phyloP scores from a whole-genome alignment of 2,329 filamentous ascomycete species.

The Talaromyces sp. region DNA sequence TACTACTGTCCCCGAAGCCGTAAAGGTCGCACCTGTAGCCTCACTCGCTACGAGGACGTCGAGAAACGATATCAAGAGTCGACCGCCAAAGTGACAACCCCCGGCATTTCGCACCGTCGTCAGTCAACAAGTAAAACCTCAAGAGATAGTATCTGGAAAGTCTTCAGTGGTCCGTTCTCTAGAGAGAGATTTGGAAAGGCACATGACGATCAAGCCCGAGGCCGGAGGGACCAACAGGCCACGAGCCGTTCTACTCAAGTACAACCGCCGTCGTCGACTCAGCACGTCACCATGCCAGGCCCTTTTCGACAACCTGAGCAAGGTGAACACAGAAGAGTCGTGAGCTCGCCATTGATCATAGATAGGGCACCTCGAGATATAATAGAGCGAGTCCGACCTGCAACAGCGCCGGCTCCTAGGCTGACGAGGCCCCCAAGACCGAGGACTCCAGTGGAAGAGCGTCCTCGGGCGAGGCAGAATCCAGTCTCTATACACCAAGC shows the following conservation, averaged over 20 bases:
- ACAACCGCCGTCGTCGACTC: neutral
- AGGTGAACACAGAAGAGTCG: neutral
- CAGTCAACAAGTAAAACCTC: neutral
- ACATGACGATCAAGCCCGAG: neutral
- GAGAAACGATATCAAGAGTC: constrained; percentile 17
- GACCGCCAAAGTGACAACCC: neutral
- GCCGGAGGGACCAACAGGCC: neutral
- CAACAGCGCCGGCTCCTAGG: neutral
- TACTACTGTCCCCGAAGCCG: constrained; percentile 18
- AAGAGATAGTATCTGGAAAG: constrained; percentile 2
- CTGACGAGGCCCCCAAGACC: neutral
- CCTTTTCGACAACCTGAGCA: neutral
- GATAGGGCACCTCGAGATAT: neutral
- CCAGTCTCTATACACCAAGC: neutral
- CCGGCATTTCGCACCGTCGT: neutral
- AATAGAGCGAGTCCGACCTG: neutral
- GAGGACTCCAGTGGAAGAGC: constrained; percentile 4
- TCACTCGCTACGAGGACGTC: constrained; percentile 16
- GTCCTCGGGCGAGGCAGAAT: neutral
- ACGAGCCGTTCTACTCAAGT: neutral
- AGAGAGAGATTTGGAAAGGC: neutral
- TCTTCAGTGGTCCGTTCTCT: neutral
- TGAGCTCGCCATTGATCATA: neutral
- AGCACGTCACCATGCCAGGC: neutral
- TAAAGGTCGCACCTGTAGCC: constrained; percentile 14